A percentile compares a stretch with the other conserved stretches of the same genome.
Conservation (phyloP, 257 asterid species). For the Salvia miltiorrhiza region DNA sequence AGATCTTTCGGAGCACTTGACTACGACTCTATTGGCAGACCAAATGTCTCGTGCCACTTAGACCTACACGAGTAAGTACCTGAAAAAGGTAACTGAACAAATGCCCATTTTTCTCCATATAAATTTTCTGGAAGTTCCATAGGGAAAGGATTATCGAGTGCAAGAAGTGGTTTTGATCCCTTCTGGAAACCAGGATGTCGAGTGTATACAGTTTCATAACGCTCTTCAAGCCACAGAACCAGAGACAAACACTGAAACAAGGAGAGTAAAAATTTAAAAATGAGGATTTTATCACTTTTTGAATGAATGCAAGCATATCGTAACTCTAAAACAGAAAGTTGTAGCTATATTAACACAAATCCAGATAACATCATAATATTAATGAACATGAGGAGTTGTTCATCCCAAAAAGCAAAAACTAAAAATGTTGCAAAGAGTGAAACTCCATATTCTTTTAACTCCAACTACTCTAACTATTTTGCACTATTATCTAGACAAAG, state of each 20-base stretch:
- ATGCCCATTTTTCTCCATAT: conserved; percentile 93
- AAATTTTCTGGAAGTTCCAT: conserved; percentile 86
- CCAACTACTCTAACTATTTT: background rate
- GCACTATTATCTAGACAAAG: background rate
- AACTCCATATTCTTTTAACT: background rate
- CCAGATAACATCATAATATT: background rate
- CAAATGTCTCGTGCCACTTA: background rate
- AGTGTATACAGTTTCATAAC: conserved; percentile 75
- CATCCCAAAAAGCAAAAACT: background rate
- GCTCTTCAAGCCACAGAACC: conserved; percentile 93
- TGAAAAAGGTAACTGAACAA: conserved; percentile 85
- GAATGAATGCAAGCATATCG: background rate
- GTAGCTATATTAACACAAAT: background rate
- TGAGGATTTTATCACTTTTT: background rate
- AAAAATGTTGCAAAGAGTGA: background rate
- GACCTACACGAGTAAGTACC: conserved; percentile 31
- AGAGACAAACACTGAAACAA: conserved; percentile 76
- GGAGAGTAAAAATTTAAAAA: background rate
- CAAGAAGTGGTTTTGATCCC: conserved; percentile 68
- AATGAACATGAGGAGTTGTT: background rate
- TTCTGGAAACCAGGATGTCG: conserved; percentile 87
- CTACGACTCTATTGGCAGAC: background rate
- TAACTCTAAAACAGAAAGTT: background rate
- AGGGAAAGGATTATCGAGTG: conserved; percentile 89
- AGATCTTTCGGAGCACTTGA: background rate